These are phyloP conservation scores for Leptographium galeiforme DNA, from an alignment of 2,329 filamentous ascomycete species.

Conservation along the genomic window DNA sequence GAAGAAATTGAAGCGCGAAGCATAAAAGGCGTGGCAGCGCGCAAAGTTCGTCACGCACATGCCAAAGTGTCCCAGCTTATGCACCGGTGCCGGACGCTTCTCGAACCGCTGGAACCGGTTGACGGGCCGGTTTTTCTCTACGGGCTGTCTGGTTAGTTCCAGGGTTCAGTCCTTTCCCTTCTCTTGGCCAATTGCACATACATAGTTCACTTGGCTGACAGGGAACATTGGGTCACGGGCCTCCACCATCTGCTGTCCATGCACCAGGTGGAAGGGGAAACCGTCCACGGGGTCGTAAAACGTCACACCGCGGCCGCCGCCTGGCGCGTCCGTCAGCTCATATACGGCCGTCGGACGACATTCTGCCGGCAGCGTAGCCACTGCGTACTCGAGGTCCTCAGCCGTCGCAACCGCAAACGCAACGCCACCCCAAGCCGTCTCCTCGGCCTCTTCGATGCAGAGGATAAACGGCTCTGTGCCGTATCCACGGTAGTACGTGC, in stretches of 20 bases:
- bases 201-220: slow-evolving; percentile 31
- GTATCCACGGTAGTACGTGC: slow-evolving; percentile 48
- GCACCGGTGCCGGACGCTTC: slow-evolving; percentile 24
- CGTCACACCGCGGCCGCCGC: slow-evolving; percentile 39
- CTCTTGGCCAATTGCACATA: background rate
- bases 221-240: slow-evolving; percentile 26
- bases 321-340: slow-evolving; percentile 35
- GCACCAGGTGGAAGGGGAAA: slow-evolving; percentile 43
- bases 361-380: slow-evolving; percentile 32
- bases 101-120: slow-evolving; percentile 39
- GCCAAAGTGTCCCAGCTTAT: slow-evolving; percentile 43
- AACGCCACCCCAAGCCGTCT: slow-evolving; percentile 40
- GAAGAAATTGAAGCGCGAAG: slow-evolving; percentile 34
- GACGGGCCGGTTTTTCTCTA: slow-evolving; percentile 35
- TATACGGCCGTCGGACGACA: slow-evolving; percentile 32
- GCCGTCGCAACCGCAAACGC: slow-evolving; percentile 43
- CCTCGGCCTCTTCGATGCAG: slow-evolving; percentile 32
- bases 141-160: slow-evolving; percentile 18
- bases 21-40: slow-evolving; percentile 35
- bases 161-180: background rate
- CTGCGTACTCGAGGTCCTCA: slow-evolving; percentile 38
- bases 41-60: slow-evolving; percentile 38
- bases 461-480: slow-evolving; percentile 46
- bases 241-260: slow-evolving; percentile 33
- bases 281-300: slow-evolving; percentile 40